A percentile compares a stretch with the other conserved stretches of the same genome.
phyloP scores from a whole-genome alignment of 441 rosid species.

The Pelargonium hybrid region DNA sequence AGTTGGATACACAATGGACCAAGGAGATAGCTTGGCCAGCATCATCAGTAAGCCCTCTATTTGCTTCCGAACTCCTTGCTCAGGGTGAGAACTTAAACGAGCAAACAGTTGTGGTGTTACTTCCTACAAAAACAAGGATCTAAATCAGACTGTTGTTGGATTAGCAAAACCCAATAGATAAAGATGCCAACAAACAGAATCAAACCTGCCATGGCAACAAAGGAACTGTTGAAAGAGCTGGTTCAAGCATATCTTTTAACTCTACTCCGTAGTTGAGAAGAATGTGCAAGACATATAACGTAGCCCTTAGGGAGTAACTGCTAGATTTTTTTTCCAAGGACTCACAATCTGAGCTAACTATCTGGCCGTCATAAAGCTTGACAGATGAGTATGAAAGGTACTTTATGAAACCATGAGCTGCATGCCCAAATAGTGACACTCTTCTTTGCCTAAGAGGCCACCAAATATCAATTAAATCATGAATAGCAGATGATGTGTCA shows the following conservation, averaged over 20 bases:
- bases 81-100: slow-evolving; percentile 91
- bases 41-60: slow-evolving; percentile 69
- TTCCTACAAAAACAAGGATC: slow-evolving; percentile 43
- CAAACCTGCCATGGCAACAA: slow-evolving; percentile 91
- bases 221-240: slow-evolving; percentile 74
- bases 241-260: slow-evolving; percentile 70
- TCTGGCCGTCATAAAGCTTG: slow-evolving; percentile 36
- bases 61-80: slow-evolving; percentile 78
- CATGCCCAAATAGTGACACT: slow-evolving; percentile 79
- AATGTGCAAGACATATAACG: slow-evolving; percentile 69
- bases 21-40: slow-evolving; percentile 85
- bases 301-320: slow-evolving; percentile 70
- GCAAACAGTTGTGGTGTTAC: slow-evolving; percentile 90
- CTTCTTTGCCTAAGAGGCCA: slow-evolving; percentile 84
- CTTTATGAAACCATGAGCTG: slow-evolving; percentile 75
- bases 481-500: slow-evolving; percentile 37
- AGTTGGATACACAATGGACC: slow-evolving; percentile 86
- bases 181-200: slow-evolving; percentile 21
- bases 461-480: slow-evolving; percentile 65
- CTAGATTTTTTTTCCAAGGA: slow-evolving; percentile 49
- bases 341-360: slow-evolving; percentile 46
- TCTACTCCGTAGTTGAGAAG: slow-evolving; percentile 84
- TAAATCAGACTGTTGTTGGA: slow-evolving; percentile 7
- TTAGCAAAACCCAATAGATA: slow-evolving; percentile 12
- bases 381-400: slow-evolving; percentile 65